Base-by-base conservation (phyloP, 805 yeast genomes). In the Metschnikowia lochheadii region DNA sequence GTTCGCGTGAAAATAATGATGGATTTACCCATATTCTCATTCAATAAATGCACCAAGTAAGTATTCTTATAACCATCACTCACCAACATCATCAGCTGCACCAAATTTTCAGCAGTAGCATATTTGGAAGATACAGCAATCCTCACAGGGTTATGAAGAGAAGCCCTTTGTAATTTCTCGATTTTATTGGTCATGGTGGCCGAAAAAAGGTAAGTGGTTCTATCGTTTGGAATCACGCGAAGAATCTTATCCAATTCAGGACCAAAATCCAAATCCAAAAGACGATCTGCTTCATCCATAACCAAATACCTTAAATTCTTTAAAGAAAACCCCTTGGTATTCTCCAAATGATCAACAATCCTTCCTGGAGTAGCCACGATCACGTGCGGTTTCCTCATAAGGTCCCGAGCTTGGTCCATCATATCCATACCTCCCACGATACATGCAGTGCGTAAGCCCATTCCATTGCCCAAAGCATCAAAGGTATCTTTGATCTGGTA, bases 121-220 rank as follows among this genome's bases (percentile, higher is more conserved):
- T 90, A 88, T 64, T 89, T 88, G 56, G 82, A 82, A 15, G 94
- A 85, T 3, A 92, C 96, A 0, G 96, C 89, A 44, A 95, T 89
- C 57, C 90, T 82, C 3, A 91, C 96, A 0, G 99, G 99, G 60
- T 88, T 83, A 3, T 81, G 72, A 56, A 92, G 77, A 35, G 97
- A 89, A 0, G 98, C 98, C 53, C 98, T 76, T 70, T 94, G 98
- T 57, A 92, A 75, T 67, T 91, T 91, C 61, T 91, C 98, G 61
- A 92, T 90, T 65, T 94, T 94, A 41, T 88, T 87, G 2, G 98
- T 92, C 84, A 95, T 88, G 0, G 99, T 92, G n/a, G 99, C 99
- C 31, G 96, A 88, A 63, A 91, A 92, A 49, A 92, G 70, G 61
- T 85, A 89, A 0, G 94, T 87, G 4, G 90, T 89, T 68, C 94